phyloP scores from a whole-genome alignment of 208 protist genomes.

The Crithidia fasciculata region DNA sequence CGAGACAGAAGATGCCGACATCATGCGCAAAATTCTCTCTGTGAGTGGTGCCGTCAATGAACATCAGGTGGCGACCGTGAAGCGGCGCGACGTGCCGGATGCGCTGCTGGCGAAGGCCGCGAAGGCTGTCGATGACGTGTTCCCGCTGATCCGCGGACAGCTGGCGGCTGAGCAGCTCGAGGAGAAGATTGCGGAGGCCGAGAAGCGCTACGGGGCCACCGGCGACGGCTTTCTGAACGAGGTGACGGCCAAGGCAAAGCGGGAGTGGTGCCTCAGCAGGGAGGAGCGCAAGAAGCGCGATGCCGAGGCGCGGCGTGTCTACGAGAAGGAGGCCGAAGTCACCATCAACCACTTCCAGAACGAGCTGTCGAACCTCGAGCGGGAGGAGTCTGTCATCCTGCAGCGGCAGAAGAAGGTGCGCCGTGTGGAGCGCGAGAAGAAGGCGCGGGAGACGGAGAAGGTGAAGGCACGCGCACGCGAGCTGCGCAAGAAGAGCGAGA shows the following conservation, averaged over 20 bases:
- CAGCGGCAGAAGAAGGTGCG: constrained; percentile 54
- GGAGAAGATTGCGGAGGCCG: constrained; percentile 71
- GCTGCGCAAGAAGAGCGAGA: constrained; percentile 72
- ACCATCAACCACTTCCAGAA: constrained; percentile 87
- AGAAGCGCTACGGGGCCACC: constrained; percentile 67
- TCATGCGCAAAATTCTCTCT: constrained; percentile 91
- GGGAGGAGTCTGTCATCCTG: constrained; percentile 68
- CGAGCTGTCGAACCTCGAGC: constrained; percentile 66
- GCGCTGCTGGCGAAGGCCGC: constrained; percentile 49
- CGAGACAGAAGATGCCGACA: constrained; percentile 72
- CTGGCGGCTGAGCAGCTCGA: constrained; percentile 81
- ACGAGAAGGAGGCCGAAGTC: constrained; percentile 89
- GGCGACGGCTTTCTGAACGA: constrained; percentile 33
- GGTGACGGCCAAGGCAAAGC: constrained; percentile 51
- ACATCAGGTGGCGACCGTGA: constrained; percentile 76
- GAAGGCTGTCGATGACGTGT: constrained; percentile 49
- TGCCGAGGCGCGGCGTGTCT: constrained; percentile 62
- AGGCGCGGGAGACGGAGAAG: constrained; percentile 57
- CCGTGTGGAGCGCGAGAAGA: constrained; percentile 59
- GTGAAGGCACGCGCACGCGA: constrained; percentile 59
- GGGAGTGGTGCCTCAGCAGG: constrained; percentile 79
- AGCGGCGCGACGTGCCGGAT: constrained; percentile 77
- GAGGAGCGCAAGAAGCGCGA: constrained; percentile 74
- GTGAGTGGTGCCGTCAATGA: constrained; percentile 80
- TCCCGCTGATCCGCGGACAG: constrained; percentile 57